A percentile compares a stretch with the other conserved stretches of the same genome.
Evolutionary conservation across 345 rosid genomes (phyloP).

Genomic region (Aurinia saxatilis): DNA sequence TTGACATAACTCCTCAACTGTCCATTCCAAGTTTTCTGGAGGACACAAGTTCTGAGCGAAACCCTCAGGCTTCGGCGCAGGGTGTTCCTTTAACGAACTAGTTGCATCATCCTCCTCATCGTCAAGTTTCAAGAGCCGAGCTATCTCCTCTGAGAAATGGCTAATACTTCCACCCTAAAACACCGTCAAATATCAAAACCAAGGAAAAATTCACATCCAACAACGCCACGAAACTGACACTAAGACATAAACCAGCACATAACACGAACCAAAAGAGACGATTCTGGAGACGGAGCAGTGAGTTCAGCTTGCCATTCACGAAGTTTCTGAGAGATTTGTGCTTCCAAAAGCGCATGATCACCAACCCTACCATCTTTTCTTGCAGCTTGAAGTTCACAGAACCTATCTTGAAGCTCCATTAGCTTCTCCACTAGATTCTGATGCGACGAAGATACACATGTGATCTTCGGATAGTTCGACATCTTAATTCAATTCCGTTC

Average conservation of each 20-base stretch:
- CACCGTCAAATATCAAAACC: not conserved
- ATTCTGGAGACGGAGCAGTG: conserved; percentile 51
- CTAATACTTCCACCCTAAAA: conserved; percentile 59
- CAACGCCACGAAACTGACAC: too few relatives aligned
- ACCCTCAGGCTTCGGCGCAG: conserved; percentile 37
- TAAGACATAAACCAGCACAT: too few relatives aligned
- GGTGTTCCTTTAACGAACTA: conserved; percentile 44
- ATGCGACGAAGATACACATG: conserved; percentile 44
- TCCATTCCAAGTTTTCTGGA: conserved; percentile 32
- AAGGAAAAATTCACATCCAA: not conserved
- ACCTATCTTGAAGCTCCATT: conserved; percentile 49
- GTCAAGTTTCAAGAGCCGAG: conserved; percentile 42
- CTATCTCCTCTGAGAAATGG: conserved; percentile 52
- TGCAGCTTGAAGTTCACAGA: conserved; percentile 54
- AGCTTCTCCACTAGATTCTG: conserved; percentile 50
- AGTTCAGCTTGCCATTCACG: conserved; percentile 77
- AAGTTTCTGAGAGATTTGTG: conserved; percentile 57
- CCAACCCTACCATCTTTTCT: conserved; percentile 45
- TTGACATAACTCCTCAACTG: conserved; percentile 37
- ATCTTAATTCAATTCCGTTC: conserved; percentile 13
- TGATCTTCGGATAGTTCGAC: conserved; percentile 41
- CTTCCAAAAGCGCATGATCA: conserved; percentile 54
- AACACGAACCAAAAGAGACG: conserved; percentile 39
- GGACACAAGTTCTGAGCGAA: conserved; percentile 29
- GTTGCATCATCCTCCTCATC: conserved; percentile 83